phyloP scores from a whole-genome alignment of 129 eudicot genomes.

The Solidago caesia region DNA sequence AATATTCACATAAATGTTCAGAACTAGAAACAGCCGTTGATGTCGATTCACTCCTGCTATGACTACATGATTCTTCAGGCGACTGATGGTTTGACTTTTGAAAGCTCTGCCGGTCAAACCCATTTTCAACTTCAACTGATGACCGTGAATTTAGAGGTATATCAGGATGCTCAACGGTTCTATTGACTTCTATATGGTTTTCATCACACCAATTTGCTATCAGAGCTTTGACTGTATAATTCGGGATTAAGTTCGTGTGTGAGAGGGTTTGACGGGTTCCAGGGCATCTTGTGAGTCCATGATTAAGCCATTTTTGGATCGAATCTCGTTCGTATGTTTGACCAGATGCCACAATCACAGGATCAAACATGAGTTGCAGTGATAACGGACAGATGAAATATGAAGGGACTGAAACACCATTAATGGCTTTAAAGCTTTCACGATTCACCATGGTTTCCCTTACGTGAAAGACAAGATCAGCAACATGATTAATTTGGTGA shows the following conservation, averaged over 20 bases:
- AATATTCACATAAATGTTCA: slow-evolving; percentile 46
- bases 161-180: slow-evolving; percentile 17
- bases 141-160: slow-evolving; percentile 19
- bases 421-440: slow-evolving; percentile 47
- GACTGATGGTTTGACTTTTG: slow-evolving; percentile 55
- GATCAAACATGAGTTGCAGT: slow-evolving; percentile 78
- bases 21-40: slow-evolving; percentile 73
- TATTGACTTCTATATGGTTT: slow-evolving; percentile 44
- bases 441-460: slow-evolving; percentile 53
- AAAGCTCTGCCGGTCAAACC: slow-evolving; percentile 42
- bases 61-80: slow-evolving; percentile 69
- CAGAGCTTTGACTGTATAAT: slow-evolving; percentile 83
- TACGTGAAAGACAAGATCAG: slow-evolving; percentile 56
- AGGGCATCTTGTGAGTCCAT: slow-evolving; percentile 70
- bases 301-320: slow-evolving; percentile 76
- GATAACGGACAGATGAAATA: slow-evolving; percentile 87
- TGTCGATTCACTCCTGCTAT: slow-evolving; percentile 83
- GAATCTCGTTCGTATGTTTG: slow-evolving; percentile 83
- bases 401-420: slow-evolving; percentile 63
- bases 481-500: slow-evolving; percentile 29
- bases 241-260: slow-evolving; percentile 73
- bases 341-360: slow-evolving; percentile 93
- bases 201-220: slow-evolving; percentile 78
- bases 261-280: slow-evolving; percentile 61
- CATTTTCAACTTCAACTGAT: slow-evolving; percentile 26